Percentiles rank a stretch among this genome's conserved stretches.
These are phyloP conservation scores for Rhamnella rubrinervis DNA, from an alignment of 331 rosid genomes.

Conservation along the genomic window DNA sequence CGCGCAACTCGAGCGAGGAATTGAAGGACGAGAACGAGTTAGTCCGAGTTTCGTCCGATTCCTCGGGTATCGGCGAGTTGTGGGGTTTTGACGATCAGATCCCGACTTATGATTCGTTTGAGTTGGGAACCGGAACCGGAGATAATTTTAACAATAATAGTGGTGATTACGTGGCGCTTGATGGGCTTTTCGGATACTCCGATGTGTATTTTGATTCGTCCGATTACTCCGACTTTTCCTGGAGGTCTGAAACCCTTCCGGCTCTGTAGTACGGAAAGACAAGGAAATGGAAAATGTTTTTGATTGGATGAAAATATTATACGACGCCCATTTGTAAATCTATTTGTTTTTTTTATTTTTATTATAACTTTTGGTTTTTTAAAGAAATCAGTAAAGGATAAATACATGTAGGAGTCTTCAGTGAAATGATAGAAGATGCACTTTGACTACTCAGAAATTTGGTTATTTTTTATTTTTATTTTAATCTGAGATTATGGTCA, in stretches of 20 bases:
- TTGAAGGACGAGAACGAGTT: conserved; percentile 41
- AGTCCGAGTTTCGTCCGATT: conserved; percentile 44
- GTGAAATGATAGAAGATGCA: not conserved
- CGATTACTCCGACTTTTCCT: conserved; percentile 48
- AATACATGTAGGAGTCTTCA: conserved; percentile 7
- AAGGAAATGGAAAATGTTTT: not conserved
- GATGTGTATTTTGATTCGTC: conserved; percentile 62
- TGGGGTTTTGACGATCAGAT: conserved; percentile 68
- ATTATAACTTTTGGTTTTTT: not conserved
- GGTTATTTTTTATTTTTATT: not conserved
- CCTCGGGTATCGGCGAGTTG: conserved; percentile 61
- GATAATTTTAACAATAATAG: conserved; percentile 3
- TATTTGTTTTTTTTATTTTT: conserved; percentile 3
- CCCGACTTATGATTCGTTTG: conserved; percentile 67
- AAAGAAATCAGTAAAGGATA: not conserved
- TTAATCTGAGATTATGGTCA: not conserved
- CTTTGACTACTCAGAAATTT: not conserved
- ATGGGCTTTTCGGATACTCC: conserved; percentile 64
- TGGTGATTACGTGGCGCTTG: conserved; percentile 56
- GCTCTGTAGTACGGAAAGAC: conserved; percentile 36
- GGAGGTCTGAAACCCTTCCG: conserved; percentile 69
- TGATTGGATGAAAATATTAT: not conserved
- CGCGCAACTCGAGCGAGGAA: not conserved
- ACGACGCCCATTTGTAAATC: conserved; percentile 29
- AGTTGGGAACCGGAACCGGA: conserved; percentile 34